Evolutionary conservation across 2,329 filamentous ascomycete genomes (phyloP), one percentile per base, ranked within the genome.

Genomic region (Neonectria ditissima): DNA sequence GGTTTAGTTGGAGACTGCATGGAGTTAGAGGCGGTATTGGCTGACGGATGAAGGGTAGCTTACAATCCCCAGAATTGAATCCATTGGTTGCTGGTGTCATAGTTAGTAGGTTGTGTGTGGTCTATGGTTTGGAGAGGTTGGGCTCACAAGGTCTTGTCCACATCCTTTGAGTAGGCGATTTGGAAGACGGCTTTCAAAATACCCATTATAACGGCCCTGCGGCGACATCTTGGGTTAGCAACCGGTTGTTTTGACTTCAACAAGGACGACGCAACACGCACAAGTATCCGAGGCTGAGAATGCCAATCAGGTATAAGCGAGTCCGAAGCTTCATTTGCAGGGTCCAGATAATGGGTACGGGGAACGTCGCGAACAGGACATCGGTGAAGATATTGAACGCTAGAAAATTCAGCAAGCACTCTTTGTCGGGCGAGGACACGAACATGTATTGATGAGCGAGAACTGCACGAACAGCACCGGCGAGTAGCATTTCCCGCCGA

Each of bases 361-460:
- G 81, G 18, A 82, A 70, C 1, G 79, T 76, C 1, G 80, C 80
- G 37, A 82, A 80, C n/a, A 77, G 71, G 8, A 82, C 73, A 55
- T 83, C 80, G n/a, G 80, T 82, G 9, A 77, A 74, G 41, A 82
- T 81, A 59, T 82, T 81, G 71, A 80, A 76, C 4, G 70, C 77
- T 66, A 32, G 6, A 3, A 3, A 10, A 22, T 34, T 63, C 13
- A 60, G 28, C 30, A 18, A 52, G 14, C 4, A 32, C 26, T 30
- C n/a, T 9, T 34, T 6, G 10, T 2, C 2, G 9, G 13, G 8
- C 2, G 7, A 24, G n/a, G 7, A 5, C 5, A 13, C 53, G 4
- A 28, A 64, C 64, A 52, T 2, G 64, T 64, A 53, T 66, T 66
- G 37, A 66, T 55, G 14, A 66, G 34, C 13, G 60, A 44, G 48